Conservation (phyloP, 140 eudicot genomes). For the Erigeron philadelphicus region DNA sequence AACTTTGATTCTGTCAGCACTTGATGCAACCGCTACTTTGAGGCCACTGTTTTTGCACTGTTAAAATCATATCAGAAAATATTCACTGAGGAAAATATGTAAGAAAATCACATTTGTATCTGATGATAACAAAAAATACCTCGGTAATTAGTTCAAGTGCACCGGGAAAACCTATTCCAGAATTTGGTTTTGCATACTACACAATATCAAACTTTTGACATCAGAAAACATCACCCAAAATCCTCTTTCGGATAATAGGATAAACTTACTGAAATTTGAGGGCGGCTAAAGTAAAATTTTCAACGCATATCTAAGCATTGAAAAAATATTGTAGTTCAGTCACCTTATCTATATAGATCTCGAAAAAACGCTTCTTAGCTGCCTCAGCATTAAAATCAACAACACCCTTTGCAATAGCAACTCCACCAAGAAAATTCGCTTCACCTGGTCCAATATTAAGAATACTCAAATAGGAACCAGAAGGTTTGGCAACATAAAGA, state of each 20-base stretch:
- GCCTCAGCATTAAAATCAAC: constrained; percentile 63
- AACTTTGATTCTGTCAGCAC: constrained; percentile 96
- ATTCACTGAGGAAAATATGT: constrained; percentile 8
- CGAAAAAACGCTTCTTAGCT: constrained; percentile 90
- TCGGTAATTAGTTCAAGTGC: constrained; percentile 81
- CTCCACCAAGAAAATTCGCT: constrained; percentile 96
- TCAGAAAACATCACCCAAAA: constrained; percentile 3
- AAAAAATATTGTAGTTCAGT: constrained; percentile 11
- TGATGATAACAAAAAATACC: constrained; percentile 39
- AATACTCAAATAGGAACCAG: constrained; percentile 14
- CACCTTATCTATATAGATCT: constrained; percentile 90
- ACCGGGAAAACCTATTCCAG: constrained; percentile 98
- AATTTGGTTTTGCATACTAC: constrained; percentile 96
- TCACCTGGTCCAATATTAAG: constrained; percentile 55
- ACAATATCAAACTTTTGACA: constrained; percentile 13
- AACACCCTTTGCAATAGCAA: constrained; percentile 78
- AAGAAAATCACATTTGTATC: constrained; percentile 14
- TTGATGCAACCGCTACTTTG: constrained; percentile 97
- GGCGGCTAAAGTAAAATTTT: not conserved
- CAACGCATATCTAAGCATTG: not conserved
- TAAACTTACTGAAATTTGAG: not conserved
- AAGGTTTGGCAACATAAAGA: not conserved
- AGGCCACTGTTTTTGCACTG: constrained; percentile 91
- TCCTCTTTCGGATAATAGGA: constrained; percentile 10
- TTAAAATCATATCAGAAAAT: constrained; percentile 25